Evolutionary conservation across 768 basidiomycete genomes (phyloP).

Genomic region (Naganishia friedmannii): DNA sequence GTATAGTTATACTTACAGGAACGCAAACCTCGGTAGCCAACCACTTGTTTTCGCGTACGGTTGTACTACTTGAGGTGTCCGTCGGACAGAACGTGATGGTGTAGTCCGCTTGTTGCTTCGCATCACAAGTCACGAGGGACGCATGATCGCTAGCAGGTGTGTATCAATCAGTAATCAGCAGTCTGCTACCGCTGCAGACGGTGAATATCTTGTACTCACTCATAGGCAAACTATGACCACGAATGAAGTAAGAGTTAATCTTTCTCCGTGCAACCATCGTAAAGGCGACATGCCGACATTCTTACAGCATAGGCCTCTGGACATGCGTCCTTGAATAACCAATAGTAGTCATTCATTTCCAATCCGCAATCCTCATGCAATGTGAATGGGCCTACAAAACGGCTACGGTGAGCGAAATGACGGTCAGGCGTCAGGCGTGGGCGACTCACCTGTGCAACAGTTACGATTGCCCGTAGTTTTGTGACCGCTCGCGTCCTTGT

Average conservation of each 20-base stretch:
- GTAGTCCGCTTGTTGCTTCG: constrained; percentile 9
- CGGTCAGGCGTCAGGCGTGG: neutral
- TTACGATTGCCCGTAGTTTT: neutral
- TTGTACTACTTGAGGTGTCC: neutral
- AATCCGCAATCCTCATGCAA: neutral
- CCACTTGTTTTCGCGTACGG: neutral
- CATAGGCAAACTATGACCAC: neutral
- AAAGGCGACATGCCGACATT: neutral
- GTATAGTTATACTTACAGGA: neutral
- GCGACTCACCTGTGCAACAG: constrained; percentile 6
- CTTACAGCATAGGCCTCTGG: constrained; percentile 14
- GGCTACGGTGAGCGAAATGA: neutral
- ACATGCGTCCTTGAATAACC: constrained; percentile 2
- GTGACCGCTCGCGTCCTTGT: neutral
- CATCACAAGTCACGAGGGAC: neutral
- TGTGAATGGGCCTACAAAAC: neutral
- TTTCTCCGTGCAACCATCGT: too few relatives aligned
- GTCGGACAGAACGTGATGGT: constrained; percentile 14
- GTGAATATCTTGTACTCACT: too few relatives aligned
- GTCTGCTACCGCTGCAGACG: too few relatives aligned
- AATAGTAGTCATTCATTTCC: constrained; percentile 8
- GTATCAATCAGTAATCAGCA: too few relatives aligned
- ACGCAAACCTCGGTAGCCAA: neutral
- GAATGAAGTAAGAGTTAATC: neutral
- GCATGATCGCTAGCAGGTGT: neutral